phyloP scores from a whole-genome alignment of 345 rosid species.

The Luvunga scandens region DNA sequence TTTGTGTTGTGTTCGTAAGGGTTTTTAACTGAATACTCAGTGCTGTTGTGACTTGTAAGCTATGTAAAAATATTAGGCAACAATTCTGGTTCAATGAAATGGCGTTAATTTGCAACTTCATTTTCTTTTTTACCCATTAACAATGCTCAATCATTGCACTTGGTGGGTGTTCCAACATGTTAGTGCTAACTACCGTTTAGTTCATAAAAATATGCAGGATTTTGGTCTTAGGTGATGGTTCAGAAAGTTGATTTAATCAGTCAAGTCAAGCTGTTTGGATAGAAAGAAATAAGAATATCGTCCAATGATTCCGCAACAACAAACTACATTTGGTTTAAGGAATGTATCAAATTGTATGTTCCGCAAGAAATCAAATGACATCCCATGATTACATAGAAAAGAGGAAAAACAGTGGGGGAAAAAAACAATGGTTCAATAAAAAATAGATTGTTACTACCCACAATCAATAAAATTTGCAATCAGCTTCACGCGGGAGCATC shows the following conservation, averaged over 20 bases:
- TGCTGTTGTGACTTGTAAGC: conserved; percentile 14
- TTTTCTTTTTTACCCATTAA: background rate
- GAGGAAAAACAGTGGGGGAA: too few species aligned
- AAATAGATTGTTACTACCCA: background rate
- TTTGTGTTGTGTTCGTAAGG: conserved; percentile 6
- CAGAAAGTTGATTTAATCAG: background rate
- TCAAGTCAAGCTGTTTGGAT: background rate
- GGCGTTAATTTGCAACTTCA: background rate
- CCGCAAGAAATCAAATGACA: conserved; percentile 9
- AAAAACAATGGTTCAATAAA: conserved; percentile 11
- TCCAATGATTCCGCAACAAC: background rate
- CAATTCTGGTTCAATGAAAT: conserved; percentile 10
- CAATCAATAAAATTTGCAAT: conserved; percentile 24
- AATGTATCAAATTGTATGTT: conserved; percentile 11
- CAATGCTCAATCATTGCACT: background rate
- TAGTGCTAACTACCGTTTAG: background rate
- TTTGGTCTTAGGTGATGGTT: background rate
- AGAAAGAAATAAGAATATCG: too few species aligned
- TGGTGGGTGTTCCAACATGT: background rate
- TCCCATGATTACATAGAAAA: background rate
- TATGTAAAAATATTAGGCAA: background rate
- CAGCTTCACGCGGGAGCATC: conserved; percentile 16
- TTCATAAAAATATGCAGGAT: background rate
- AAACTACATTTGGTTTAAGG: background rate
- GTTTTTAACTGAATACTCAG: conserved; percentile 9